Evolutionary conservation across 768 basidiomycete species (phyloP).

Genomic region (Chalciporus pseudorubinellus): DNA sequence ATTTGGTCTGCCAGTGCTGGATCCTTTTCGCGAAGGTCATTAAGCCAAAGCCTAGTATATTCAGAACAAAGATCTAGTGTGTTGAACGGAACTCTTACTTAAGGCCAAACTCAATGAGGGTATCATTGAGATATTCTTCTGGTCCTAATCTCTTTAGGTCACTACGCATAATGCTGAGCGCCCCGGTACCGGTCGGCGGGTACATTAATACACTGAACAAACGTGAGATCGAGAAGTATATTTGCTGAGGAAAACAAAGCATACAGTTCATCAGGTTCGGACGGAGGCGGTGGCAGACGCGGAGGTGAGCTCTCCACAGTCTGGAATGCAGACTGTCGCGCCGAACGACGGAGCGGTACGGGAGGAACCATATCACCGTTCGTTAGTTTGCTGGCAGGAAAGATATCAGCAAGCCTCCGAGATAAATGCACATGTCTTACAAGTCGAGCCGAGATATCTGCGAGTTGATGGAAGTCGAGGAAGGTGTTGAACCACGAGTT

Average conservation of each 20-base stretch:
- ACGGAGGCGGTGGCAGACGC: slow-evolving; percentile 32
- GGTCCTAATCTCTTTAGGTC: slow-evolving; percentile 74
- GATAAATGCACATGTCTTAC: slow-evolving; percentile 12
- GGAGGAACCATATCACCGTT: slow-evolving; percentile 7
- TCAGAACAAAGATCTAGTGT: slow-evolving; percentile 2
- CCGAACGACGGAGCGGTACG: slow-evolving; percentile 33
- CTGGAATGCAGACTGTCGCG: slow-evolving; percentile 33
- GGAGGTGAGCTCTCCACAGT: slow-evolving; percentile 13
- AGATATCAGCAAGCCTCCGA: neutral
- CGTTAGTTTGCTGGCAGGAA: slow-evolving; percentile 9
- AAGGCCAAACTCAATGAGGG: slow-evolving; percentile 91
- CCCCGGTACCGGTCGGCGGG: slow-evolving; percentile 66
- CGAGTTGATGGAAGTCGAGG: slow-evolving; percentile 16
- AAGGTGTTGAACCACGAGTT: slow-evolving; percentile 15
- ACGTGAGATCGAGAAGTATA: slow-evolving; percentile 3
- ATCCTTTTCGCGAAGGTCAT: slow-evolving; percentile 49
- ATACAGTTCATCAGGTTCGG: slow-evolving; percentile 67
- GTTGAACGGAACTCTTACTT: slow-evolving; percentile 54
- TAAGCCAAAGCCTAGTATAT: slow-evolving; percentile 62
- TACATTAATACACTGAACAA: slow-evolving; percentile 67
- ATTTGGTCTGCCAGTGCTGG: slow-evolving; percentile 69
- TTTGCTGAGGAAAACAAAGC: slow-evolving; percentile 14
- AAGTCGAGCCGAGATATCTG: slow-evolving; percentile 5
- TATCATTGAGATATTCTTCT: slow-evolving; percentile 92
- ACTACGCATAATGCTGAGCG: slow-evolving; percentile 76